Percentiles rank a stretch among this genome's conserved stretches.
Evolutionary conservation across 1,284 basidiomycete species (phyloP).

Genomic region (Quambalaria eucalypti): DNA sequence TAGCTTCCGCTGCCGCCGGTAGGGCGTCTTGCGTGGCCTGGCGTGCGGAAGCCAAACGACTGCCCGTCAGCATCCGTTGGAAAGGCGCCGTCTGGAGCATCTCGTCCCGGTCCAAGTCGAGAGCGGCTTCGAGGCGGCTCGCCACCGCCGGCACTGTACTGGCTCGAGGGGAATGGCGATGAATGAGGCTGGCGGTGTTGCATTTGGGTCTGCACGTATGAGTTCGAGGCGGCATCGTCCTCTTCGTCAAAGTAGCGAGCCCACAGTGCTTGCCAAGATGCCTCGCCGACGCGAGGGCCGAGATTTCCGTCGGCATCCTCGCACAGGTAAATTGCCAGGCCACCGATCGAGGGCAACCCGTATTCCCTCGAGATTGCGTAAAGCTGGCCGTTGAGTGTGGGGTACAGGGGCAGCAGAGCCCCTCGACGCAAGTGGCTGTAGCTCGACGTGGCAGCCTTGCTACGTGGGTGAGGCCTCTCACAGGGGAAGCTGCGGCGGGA

Average conservation of each 20-base stretch:
- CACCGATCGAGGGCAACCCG: constrained; percentile 39
- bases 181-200: background rate
- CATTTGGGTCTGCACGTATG: too few relatives aligned
- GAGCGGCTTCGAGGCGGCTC: too few relatives aligned
- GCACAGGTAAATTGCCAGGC: constrained; percentile 34
- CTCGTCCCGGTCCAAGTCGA: too few relatives aligned
- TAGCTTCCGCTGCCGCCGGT: background rate
- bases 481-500: constrained; percentile 8
- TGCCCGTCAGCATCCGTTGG: too few relatives aligned
- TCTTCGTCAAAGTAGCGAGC: constrained; percentile 29
- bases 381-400: constrained; percentile 40
- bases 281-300: constrained; percentile 41
- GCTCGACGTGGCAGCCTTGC: constrained; percentile 2
- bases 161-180: constrained; percentile 1
- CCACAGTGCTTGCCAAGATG: constrained; percentile 40
- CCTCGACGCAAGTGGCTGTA: constrained; percentile 22
- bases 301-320: constrained; percentile 37
- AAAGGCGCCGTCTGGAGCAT: too few relatives aligned
- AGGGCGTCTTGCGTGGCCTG: background rate
- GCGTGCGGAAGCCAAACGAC: too few relatives aligned
- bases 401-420: constrained; percentile 39
- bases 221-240: constrained; percentile 2
- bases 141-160: too few relatives aligned
- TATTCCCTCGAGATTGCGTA: constrained; percentile 44
- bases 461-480: constrained; percentile 13